These are phyloP conservation scores for Botrytis galanthina DNA, from an alignment of 2,329 filamentous ascomycete species.

Conservation along the genomic window DNA sequence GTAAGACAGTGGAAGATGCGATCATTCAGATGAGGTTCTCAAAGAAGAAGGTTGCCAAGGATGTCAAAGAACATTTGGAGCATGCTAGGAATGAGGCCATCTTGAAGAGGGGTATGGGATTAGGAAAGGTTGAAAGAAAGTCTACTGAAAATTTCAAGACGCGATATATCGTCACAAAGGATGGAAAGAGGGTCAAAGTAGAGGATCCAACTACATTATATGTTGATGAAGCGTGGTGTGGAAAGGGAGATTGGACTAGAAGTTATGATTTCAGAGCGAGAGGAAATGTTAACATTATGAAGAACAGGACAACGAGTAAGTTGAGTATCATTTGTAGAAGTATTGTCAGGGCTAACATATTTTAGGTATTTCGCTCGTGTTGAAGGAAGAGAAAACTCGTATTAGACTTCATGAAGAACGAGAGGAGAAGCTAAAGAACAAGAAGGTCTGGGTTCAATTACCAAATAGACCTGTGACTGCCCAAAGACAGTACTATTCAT, in stretches of 20 bases:
- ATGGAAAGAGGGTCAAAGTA: constrained; percentile 70
- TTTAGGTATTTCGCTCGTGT: constrained; percentile 69
- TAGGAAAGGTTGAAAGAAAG: constrained; percentile 44
- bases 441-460: constrained; percentile 81
- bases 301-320: constrained; percentile 73
- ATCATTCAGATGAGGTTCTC: constrained; percentile 93
- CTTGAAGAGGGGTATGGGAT: constrained; percentile 79
- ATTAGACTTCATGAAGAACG: constrained; percentile 78
- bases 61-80: constrained; percentile 76
- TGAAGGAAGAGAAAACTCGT: constrained; percentile 93
- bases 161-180: constrained; percentile 67
- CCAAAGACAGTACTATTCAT: constrained; percentile 87
- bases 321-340: constrained; percentile 33
- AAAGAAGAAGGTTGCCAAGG: constrained; percentile 85
- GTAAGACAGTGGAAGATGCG: constrained; percentile 92
- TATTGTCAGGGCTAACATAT: constrained; percentile 19
- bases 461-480: constrained; percentile 81
- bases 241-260: constrained; percentile 59
- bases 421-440: constrained; percentile 69
- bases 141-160: constrained; percentile 41
- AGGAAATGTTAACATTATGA: constrained; percentile 66
- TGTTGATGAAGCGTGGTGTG: constrained; percentile 90
- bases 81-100: constrained; percentile 79
- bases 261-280: constrained; percentile 69
- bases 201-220: constrained; percentile 80